A percentile compares a stretch with the other conserved stretches of the same genome.
Evolutionary conservation across 1,284 basidiomycete genomes (phyloP).

Genomic region (Papiliotrema laurentii): DNA sequence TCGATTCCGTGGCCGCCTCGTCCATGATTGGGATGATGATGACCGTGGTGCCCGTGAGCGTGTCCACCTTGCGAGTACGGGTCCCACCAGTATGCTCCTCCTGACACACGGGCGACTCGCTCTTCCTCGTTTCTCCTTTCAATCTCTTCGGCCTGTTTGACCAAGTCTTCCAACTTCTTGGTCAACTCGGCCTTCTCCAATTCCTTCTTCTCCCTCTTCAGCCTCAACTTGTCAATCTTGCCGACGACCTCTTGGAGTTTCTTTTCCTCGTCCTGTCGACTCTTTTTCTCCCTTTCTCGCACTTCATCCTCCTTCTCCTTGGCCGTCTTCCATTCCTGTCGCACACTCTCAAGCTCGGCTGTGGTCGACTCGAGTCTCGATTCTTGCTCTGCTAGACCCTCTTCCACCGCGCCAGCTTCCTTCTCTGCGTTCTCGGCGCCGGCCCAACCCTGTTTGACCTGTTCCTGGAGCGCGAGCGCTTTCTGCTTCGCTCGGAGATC

Average conservation of each 20-base stretch:
- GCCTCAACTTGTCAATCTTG: conserved; percentile 69
- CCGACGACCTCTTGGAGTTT: conserved; percentile 48
- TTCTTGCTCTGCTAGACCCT: conserved; percentile 31
- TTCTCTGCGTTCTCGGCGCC: conserved; percentile 40
- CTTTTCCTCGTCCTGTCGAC: conserved; percentile 40
- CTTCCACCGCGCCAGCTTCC: conserved; percentile 33
- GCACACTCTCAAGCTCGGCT: conserved; percentile 29
- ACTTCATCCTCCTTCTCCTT: conserved; percentile 38
- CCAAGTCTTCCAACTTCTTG: conserved; percentile 39
- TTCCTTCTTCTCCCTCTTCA: conserved; percentile 53
- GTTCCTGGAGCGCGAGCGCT: conserved; percentile 46
- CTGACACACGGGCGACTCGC: conserved; percentile 10
- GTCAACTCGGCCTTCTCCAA: conserved; percentile 40
- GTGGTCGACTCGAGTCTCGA: conserved; percentile 19
- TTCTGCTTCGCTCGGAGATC: conserved; percentile 47
- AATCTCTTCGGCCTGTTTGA: conserved; percentile 31
- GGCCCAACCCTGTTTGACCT: conserved; percentile 48
- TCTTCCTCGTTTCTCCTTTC: conserved; percentile 38
- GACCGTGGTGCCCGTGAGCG: conserved; percentile 12
- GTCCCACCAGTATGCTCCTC: conserved; percentile 3
- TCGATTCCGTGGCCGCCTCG: neutral
- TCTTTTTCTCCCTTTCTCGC: conserved; percentile 35
- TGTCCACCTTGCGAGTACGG: conserved; percentile 3
- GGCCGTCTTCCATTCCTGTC: conserved; percentile 25
- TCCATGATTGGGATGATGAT: conserved; percentile 11